phyloP scores from a whole-genome alignment of 805 yeast genomes.

The Candida tammaniensis region DNA sequence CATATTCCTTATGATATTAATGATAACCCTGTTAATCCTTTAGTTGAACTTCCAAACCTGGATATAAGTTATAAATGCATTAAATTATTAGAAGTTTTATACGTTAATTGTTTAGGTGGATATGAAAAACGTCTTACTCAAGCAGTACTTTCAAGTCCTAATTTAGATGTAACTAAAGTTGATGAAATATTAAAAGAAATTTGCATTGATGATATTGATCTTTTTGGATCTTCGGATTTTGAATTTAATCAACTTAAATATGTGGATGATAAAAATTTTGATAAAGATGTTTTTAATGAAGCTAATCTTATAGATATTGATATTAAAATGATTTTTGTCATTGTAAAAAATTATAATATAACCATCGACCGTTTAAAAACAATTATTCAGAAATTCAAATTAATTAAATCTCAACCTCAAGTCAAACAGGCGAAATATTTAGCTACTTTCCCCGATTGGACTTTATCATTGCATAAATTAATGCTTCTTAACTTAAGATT shows the following conservation, averaged over 20 bases:
- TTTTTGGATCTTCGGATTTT: conserved; percentile 8
- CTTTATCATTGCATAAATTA: conserved; percentile 43
- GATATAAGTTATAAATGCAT: conserved; percentile 25
- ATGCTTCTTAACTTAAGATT: conserved; percentile 44
- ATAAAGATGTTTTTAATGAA: conserved; percentile 12
- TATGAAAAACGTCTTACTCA: conserved; percentile 33
- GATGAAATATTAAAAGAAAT: conserved; percentile 6
- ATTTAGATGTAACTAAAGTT: background rate
- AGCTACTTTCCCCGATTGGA: conserved; percentile 24
- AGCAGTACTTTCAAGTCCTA: conserved; percentile 21
- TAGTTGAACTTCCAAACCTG: conserved; percentile 27
- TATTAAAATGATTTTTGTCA: conserved; percentile 26
- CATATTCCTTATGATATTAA: conserved; percentile 44
- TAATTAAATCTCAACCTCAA: conserved; percentile 6
- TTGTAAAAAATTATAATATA: conserved; percentile 23
- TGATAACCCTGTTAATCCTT: conserved; percentile 30
- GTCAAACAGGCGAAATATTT: conserved; percentile 14
- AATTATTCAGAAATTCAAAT: conserved; percentile 17
- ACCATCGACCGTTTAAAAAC: conserved; percentile 24
- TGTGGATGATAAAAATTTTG: conserved; percentile 5
- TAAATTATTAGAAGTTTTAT: conserved; percentile 24
- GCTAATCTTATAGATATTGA: conserved; percentile 41
- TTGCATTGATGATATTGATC: conserved; percentile 8
- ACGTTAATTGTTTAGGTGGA: conserved; percentile 31
- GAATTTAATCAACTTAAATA: background rate